Evolutionary conservation across 371 early-diverging fungal genomes (phyloP).

Genomic region (Sanchytrium tribonematis): DNA sequence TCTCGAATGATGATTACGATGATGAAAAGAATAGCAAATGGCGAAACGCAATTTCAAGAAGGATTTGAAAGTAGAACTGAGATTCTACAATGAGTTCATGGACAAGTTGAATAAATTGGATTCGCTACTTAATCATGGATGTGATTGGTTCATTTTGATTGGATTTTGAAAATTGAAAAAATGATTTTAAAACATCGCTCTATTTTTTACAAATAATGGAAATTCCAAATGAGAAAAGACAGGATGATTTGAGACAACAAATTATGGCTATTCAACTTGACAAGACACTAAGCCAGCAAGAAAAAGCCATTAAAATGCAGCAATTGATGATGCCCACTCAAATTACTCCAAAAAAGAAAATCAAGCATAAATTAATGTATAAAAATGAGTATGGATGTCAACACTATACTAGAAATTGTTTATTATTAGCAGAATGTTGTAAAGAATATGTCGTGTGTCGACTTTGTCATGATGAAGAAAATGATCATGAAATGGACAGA

Average conservation of each 20-base stretch:
- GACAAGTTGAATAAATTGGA: no score
- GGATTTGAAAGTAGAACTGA: no score
- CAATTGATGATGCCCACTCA: neutral
- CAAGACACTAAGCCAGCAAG: neutral
- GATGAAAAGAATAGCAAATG: no score
- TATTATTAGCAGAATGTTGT: slow-evolving; percentile 74
- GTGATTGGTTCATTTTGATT: neutral
- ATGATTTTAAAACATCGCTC: no score
- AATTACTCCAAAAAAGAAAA: neutral
- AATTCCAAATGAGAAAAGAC: neutral
- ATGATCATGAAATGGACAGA: slow-evolving; percentile 50
- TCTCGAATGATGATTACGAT: no score
- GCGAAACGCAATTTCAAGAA: no score
- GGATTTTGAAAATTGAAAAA: neutral
- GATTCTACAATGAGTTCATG: no score
- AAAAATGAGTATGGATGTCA: slow-evolving; percentile 36
- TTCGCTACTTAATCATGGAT: no score
- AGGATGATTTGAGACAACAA: neutral
- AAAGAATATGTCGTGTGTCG: slow-evolving; percentile 61
- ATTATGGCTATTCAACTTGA: neutral
- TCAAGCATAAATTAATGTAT: neutral
- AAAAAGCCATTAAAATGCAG: neutral
- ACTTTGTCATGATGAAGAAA: slow-evolving; percentile 76
- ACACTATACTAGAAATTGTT: slow-evolving; percentile 67
- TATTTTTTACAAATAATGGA: no score